These are phyloP conservation scores for Xerocomellus amylosporus DNA, from an alignment of 768 basidiomycete species.

Conservation along the genomic window DNA sequence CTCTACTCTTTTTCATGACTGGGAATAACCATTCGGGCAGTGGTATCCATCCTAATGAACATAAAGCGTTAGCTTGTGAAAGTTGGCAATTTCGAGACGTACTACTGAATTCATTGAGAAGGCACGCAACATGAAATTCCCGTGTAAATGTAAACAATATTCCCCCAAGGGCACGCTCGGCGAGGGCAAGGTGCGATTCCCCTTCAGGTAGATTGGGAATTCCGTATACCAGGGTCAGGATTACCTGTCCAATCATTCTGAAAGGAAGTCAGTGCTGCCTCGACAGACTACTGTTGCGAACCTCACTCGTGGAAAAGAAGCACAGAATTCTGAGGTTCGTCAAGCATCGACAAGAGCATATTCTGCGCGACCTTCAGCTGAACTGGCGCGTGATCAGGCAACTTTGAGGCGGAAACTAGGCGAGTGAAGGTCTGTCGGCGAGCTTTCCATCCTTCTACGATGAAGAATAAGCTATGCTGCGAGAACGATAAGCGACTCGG, in stretches of 20 bases:
- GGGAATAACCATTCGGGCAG: slow-evolving; percentile 1
- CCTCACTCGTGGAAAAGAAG: neutral
- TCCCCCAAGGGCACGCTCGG: slow-evolving; percentile 2
- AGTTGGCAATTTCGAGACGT: neutral
- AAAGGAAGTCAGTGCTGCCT: neutral
- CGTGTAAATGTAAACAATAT: slow-evolving; percentile 8
- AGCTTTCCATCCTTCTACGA: slow-evolving; percentile 2
- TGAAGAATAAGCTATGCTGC: neutral
- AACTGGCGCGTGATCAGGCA: slow-evolving; percentile 2
- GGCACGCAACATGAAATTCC: neutral
- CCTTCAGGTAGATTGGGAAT: neutral
- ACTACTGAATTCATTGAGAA: slow-evolving; percentile 2
- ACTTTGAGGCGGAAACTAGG: slow-evolving; percentile 1
- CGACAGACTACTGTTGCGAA: neutral
- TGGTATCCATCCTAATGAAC: neutral
- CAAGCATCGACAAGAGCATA: neutral
- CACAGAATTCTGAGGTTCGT: neutral
- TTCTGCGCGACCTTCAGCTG: neutral
- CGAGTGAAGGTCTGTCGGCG: slow-evolving; percentile 1
- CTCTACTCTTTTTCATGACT: neutral
- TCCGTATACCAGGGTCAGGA: slow-evolving; percentile 1
- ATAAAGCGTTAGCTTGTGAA: neutral
- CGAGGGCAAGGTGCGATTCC: neutral
- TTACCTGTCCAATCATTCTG: slow-evolving; percentile 6
- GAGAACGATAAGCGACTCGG: neutral